These are phyloP conservation scores for Teunomyces funiuensis DNA, from an alignment of 805 yeast species.

Conservation along the genomic window DNA sequence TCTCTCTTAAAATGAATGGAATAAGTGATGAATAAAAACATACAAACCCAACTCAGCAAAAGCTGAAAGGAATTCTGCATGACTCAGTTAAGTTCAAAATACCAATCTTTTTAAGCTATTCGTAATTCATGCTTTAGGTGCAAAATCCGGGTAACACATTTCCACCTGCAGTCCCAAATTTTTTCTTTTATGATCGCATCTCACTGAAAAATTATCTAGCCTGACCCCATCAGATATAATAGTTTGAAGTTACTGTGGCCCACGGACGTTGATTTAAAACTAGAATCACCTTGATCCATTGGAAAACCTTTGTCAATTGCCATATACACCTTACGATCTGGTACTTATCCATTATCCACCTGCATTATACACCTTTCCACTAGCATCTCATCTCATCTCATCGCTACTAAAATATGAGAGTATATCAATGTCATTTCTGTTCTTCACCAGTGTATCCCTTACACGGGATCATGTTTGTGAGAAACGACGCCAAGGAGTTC, in stretches of 20 bases:
- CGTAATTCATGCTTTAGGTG: too few species aligned
- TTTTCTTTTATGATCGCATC: conserved; percentile 4
- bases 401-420: conserved; percentile 58
- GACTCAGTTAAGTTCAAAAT: too few species aligned
- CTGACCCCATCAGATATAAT: background rate
- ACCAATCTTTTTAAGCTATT: too few species aligned
- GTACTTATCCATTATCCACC: background rate
- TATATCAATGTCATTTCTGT: conserved; percentile 92
- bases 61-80: background rate
- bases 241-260: background rate
- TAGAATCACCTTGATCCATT: background rate
- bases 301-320: background rate
- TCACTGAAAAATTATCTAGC: conserved; percentile 4
- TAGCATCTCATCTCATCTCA: conserved; percentile 4
- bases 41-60: too few species aligned
- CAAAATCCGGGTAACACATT: background rate
- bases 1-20: too few species aligned
- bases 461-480: conserved; percentile 95
- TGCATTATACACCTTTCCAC: background rate
- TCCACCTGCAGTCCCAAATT: background rate
- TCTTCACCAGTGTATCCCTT: conserved; percentile 85
- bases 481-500: conserved; percentile 97
- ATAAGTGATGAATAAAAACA: too few species aligned
- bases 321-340: background rate
- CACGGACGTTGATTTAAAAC: background rate